phyloP scores from a whole-genome alignment of 306 rosid genomes.

The Erythrophleum fordii region DNA sequence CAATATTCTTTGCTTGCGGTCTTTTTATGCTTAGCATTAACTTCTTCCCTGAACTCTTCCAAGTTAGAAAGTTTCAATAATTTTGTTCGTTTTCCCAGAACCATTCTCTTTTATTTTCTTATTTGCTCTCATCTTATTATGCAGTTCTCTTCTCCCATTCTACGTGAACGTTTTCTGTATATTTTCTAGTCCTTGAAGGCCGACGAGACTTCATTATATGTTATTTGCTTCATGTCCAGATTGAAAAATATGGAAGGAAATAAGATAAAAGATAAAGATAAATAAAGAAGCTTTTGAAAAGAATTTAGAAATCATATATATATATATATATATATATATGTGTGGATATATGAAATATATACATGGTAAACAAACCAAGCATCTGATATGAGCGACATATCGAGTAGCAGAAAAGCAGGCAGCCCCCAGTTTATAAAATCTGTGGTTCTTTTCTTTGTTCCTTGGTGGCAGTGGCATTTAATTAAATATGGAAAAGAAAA shows the following conservation, averaged over 20 bases:
- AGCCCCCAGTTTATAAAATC: background rate
- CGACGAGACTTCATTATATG: background rate
- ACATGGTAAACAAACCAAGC: slow-evolving; percentile 27
- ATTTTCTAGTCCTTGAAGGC: background rate
- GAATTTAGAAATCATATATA: background rate
- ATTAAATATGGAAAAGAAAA: background rate
- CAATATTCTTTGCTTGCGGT: background rate
- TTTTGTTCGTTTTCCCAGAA: background rate
- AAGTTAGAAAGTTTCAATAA: background rate
- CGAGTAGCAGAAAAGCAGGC: background rate
- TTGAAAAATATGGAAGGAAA: background rate
- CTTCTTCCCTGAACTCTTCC: background rate
- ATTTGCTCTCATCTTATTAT: background rate
- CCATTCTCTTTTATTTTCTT: background rate
- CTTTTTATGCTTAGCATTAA: slow-evolving; percentile 9
- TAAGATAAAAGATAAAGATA: background rate
- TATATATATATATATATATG: no score
- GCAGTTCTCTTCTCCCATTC: background rate
- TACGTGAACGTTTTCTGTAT: background rate
- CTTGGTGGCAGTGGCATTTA: background rate
- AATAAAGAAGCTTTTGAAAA: background rate
- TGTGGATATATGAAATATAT: slow-evolving; percentile 12
- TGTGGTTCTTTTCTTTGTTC: background rate
- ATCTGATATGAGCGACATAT: background rate
- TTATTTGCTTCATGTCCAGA: background rate